phyloP scores from a whole-genome alignment of 1,284 basidiomycete species.

The Irpex sp. region DNA sequence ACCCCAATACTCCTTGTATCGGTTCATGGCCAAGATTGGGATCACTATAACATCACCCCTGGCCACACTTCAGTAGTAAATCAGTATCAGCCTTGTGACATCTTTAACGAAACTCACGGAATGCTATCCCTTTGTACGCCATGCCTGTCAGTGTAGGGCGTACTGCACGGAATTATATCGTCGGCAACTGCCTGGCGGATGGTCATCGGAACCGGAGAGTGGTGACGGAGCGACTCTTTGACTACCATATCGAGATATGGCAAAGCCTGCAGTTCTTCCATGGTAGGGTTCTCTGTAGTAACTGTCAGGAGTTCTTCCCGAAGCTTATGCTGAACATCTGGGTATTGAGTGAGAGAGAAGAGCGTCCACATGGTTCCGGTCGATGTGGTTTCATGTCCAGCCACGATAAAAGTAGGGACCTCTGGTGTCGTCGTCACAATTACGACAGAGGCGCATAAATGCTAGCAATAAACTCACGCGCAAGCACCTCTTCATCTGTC shows the following conservation, averaged over 20 bases:
- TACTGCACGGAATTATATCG: conserved; percentile 46
- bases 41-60: conserved; percentile 57
- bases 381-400: conserved; percentile 80
- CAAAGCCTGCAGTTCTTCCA: conserved; percentile 68
- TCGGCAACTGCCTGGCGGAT: conserved; percentile 60
- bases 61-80: conserved; percentile 34
- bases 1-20: conserved; percentile 59
- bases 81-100: neutral
- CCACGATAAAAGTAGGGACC: conserved; percentile 68
- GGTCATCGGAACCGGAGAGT: conserved; percentile 67
- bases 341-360: conserved; percentile 65
- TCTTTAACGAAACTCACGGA: conserved; percentile 21
- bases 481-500: conserved; percentile 63
- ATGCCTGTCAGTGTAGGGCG: conserved; percentile 37
- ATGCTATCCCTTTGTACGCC: conserved; percentile 36
- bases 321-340: conserved; percentile 70
- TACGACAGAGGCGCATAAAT: neutral
- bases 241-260: conserved; percentile 74
- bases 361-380: conserved; percentile 65
- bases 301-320: conserved; percentile 70
- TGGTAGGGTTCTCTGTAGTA: conserved; percentile 43
- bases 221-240: conserved; percentile 75
- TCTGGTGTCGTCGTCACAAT: conserved; percentile 38
- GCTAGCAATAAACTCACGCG: conserved; percentile 47
- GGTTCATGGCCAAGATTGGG: conserved; percentile 57